phyloP scores from a whole-genome alignment of 2,329 filamentous ascomycete genomes.

The Colletotrichum incanum region DNA sequence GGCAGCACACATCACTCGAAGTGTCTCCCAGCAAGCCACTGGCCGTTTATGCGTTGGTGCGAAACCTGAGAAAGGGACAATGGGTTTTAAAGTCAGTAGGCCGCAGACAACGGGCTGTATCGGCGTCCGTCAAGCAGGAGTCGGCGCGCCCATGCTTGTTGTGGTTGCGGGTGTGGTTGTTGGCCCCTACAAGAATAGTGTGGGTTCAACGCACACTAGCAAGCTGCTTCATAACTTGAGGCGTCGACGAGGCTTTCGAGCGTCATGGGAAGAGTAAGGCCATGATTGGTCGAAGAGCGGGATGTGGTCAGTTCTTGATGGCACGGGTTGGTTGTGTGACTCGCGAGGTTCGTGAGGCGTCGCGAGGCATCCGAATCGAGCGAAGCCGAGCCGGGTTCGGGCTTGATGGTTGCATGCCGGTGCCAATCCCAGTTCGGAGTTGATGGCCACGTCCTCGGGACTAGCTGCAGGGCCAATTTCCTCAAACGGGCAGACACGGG shows the following conservation, averaged over 20 bases:
- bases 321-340: slow-evolving; percentile 9
- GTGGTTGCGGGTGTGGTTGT: slow-evolving; percentile 10
- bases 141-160: slow-evolving; percentile 4
- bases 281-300: slow-evolving; percentile 23
- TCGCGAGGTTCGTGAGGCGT: slow-evolving; percentile 17
- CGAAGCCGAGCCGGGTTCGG: slow-evolving; percentile 31
- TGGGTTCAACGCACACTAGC: not conserved
- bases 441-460: slow-evolving; percentile 37
- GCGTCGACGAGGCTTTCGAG: slow-evolving; percentile 20
- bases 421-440: slow-evolving; percentile 26
- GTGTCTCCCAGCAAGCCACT: slow-evolving; percentile 13
- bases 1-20: slow-evolving; percentile 3
- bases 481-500: slow-evolving; percentile 39
- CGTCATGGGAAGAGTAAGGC: not conserved
- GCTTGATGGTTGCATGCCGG: slow-evolving; percentile 32
- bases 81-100: not conserved
- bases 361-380: slow-evolving; percentile 28
- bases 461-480: slow-evolving; percentile 39
- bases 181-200: slow-evolving; percentile 18
- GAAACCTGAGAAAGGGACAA: not conserved
- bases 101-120: not conserved
- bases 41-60: not conserved
- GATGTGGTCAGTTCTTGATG: slow-evolving; percentile 19
- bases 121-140: slow-evolving; percentile 19
- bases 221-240: not conserved